Conservation (phyloP, 108 stramenopile genomes). For the Licmophora abbreviata region DNA sequence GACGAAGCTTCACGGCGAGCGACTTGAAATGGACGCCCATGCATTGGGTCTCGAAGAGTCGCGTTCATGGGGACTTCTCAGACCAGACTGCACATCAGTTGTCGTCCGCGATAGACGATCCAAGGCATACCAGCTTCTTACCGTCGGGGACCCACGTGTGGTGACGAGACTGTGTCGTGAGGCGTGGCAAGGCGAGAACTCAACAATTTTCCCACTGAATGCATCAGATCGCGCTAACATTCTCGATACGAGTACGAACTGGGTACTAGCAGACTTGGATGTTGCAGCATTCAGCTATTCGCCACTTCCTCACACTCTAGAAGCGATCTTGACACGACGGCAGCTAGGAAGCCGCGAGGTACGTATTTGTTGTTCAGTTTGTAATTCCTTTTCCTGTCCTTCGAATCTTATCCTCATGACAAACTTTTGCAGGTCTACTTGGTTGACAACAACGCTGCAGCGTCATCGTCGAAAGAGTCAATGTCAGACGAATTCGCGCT, state of each 20-base stretch:
- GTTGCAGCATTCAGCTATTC: slow-evolving; percentile 90
- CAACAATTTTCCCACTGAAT: slow-evolving; percentile 74
- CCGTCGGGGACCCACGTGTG: slow-evolving; percentile 75
- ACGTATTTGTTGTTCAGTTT: too few species aligned
- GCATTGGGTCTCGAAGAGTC: slow-evolving; percentile 78
- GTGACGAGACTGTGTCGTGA: slow-evolving; percentile 63
- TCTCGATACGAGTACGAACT: slow-evolving; percentile 71
- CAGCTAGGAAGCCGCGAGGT: too few species aligned
- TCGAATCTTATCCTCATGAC: not conserved
- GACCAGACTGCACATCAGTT: slow-evolving; percentile 64
- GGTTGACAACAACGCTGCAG: slow-evolving; percentile 10
- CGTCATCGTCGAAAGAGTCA: slow-evolving; percentile 38
- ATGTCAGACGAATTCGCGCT: slow-evolving; percentile 49
- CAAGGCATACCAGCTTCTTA: slow-evolving; percentile 69
- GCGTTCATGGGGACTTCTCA: slow-evolving; percentile 57
- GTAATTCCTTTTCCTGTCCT: too few species aligned
- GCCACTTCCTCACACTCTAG: slow-evolving; percentile 85
- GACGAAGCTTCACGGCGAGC: slow-evolving; percentile 45
- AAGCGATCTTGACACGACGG: slow-evolving; percentile 5
- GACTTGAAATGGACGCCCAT: slow-evolving; percentile 61
- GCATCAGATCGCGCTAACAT: slow-evolving; percentile 56
- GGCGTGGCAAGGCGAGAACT: slow-evolving; percentile 73
- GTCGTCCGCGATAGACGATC: slow-evolving; percentile 69
- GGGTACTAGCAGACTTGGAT: slow-evolving; percentile 86
- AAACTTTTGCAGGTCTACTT: slow-evolving; percentile 4